A percentile compares a stretch with the other conserved stretches of the same genome.
Conservation (phyloP, 2,329 filamentous ascomycete genomes). For the Penicillium corylophilum region DNA sequence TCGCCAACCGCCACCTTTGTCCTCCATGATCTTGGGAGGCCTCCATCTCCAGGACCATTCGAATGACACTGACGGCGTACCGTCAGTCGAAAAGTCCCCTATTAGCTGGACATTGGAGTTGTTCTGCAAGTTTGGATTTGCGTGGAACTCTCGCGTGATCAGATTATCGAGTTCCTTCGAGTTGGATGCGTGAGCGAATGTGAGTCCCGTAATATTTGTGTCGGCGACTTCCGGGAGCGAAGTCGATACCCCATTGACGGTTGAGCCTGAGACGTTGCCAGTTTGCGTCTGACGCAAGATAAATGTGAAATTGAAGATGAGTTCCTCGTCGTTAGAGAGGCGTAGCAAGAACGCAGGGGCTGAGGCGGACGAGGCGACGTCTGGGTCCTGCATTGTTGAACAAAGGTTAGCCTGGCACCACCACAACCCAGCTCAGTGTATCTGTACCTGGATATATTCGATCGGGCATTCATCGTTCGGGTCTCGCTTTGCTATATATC, state of each 20-base stretch:
- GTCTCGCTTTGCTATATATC: slow-evolving; percentile 71
- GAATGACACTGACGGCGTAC: slow-evolving; percentile 81
- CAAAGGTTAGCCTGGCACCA: slow-evolving; percentile 1
- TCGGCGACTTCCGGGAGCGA: slow-evolving; percentile 57
- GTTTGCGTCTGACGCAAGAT: slow-evolving; percentile 62
- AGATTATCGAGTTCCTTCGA: slow-evolving; percentile 87
- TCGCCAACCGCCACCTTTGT: slow-evolving; percentile 87
- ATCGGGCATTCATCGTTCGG: slow-evolving; percentile 71
- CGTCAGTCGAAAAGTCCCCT: slow-evolving; percentile 84
- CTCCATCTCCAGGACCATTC: slow-evolving; percentile 98
- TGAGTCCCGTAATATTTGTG: slow-evolving; percentile 81
- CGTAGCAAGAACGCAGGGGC: slow-evolving; percentile 78
- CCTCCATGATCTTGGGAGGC: slow-evolving; percentile 77
- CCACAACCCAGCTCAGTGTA: neutral
- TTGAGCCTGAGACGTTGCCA: slow-evolving; percentile 51
- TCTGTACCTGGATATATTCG: slow-evolving; percentile 85
- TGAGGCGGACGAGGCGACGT: slow-evolving; percentile 50
- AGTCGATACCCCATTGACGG: slow-evolving; percentile 52
- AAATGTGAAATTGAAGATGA: slow-evolving; percentile 91
- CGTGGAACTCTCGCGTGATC: slow-evolving; percentile 92
- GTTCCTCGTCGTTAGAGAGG: slow-evolving; percentile 84
- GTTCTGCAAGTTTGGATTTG: slow-evolving; percentile 95
- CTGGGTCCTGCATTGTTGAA: slow-evolving; percentile 66
- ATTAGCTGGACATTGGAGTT: slow-evolving; percentile 93
- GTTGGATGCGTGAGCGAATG: slow-evolving; percentile 86